Percentiles rank a stretch among this genome's conserved stretches.
Conservation (phyloP, 1,284 basidiomycete genomes). For the Schizophyllum commune region DNA sequence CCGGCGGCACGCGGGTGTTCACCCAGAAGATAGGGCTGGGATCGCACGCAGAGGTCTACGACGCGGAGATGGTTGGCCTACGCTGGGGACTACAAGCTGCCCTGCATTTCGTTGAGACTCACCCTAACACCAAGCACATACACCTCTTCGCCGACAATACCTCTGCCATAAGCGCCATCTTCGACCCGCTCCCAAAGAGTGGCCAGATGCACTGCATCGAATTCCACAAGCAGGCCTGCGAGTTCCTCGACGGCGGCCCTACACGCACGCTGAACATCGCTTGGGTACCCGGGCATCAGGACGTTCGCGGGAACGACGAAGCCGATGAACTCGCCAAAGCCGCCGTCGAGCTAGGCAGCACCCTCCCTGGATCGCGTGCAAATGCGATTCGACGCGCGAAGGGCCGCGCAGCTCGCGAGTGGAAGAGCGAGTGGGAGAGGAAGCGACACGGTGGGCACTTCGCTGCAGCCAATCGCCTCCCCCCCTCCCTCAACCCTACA, state of each 20-base stretch:
- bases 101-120: not conserved
- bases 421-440: too few relatives aligned
- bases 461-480: too few relatives aligned
- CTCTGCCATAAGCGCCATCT: not conserved
- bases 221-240: too few relatives aligned
- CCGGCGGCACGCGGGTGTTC: conserved; percentile 9
- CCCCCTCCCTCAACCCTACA: too few relatives aligned
- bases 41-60: conserved; percentile 20
- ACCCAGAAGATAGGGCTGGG: conserved; percentile 15
- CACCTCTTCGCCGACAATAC: too few relatives aligned
- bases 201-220: too few relatives aligned
- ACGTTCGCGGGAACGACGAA: not conserved
- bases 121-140: not conserved
- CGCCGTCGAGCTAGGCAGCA: not conserved
- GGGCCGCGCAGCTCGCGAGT: too few relatives aligned
- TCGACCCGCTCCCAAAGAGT: not conserved
- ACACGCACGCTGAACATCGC: too few relatives aligned
- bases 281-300: not conserved
- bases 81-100: not conserved
- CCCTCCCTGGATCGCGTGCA: not conserved
- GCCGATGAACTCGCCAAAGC: conserved; percentile 4
- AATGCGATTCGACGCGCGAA: conserved; percentile 5
- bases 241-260: too few relatives aligned
- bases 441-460: too few relatives aligned
- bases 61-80: conserved; percentile 18